Evolutionary conservation across 352 stramenopile genomes (phyloP).

Genomic region (Thraustochytrium striatum): DNA sequence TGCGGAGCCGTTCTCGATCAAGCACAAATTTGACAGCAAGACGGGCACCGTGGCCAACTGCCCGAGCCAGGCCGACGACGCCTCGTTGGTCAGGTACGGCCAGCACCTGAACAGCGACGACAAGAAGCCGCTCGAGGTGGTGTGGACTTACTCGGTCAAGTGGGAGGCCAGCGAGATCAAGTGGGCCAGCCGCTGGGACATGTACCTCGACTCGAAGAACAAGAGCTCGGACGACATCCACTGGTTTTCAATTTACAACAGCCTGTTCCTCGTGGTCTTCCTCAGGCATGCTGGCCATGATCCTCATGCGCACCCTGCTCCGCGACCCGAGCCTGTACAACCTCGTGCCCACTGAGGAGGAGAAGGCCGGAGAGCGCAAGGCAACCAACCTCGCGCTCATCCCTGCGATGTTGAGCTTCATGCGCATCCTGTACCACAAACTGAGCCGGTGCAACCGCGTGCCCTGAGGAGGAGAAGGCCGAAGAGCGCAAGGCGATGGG

Average conservation of each 20-base stretch:
- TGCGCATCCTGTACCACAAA: constrained; percentile 96
- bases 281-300: constrained; percentile 98
- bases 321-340: constrained; percentile 96
- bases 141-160: constrained; percentile 99
- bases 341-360: constrained; percentile 77
- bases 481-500: constrained; percentile 85
- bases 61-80: background rate
- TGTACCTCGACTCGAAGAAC: constrained; percentile 88
- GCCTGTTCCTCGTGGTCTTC: constrained; percentile 99
- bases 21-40: background rate
- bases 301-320: constrained; percentile 98
- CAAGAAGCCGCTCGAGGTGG: constrained; percentile 67
- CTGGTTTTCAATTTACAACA: constrained; percentile 99
- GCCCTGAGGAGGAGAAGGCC: constrained; percentile 73
- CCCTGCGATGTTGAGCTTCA: too few species aligned
- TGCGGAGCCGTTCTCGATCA: constrained; percentile 92
- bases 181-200: constrained; percentile 97
- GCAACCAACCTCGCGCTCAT: too few species aligned
- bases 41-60: constrained; percentile 53
- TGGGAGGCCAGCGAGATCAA: constrained; percentile 87
- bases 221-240: constrained; percentile 95
- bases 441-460: constrained; percentile 89
- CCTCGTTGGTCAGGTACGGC: constrained; percentile 69
- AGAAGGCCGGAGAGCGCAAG: constrained; percentile 69
- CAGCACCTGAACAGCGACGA: constrained; percentile 81